Conservation (phyloP, 2,329 filamentous ascomycete genomes). For the Alternaria atra region DNA sequence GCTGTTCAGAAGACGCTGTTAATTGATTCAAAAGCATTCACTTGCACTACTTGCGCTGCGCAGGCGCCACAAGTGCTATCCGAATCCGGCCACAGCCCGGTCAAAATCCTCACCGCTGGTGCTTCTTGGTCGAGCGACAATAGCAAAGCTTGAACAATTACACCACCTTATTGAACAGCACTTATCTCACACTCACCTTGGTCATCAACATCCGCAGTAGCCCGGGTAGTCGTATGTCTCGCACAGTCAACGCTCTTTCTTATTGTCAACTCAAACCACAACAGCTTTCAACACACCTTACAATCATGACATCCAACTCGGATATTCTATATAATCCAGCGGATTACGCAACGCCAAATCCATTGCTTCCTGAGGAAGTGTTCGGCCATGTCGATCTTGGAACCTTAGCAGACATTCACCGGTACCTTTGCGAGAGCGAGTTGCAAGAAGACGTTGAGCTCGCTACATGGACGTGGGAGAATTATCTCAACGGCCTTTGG, state of each 20-base stretch:
- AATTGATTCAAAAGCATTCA: neutral
- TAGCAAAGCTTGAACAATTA: slow-evolving; percentile 3
- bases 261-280: neutral
- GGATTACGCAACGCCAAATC: slow-evolving; percentile 9
- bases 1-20: neutral
- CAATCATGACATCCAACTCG: slow-evolving; percentile 16
- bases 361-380: slow-evolving; percentile 24
- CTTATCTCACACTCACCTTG: neutral
- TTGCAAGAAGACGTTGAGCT: slow-evolving; percentile 30
- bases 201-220: neutral
- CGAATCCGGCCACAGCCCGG: slow-evolving; percentile 9
- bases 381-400: slow-evolving; percentile 35
- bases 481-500: slow-evolving; percentile 30
- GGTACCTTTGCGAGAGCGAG: slow-evolving; percentile 30
- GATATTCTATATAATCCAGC: slow-evolving; percentile 8
- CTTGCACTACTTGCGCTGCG: slow-evolving; percentile 1
- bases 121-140: slow-evolving; percentile 10
- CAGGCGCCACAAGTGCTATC: slow-evolving; percentile 6
- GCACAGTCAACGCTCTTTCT: neutral
- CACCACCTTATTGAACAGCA: neutral
- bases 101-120: slow-evolving; percentile 19
- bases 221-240: neutral
- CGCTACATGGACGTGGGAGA: slow-evolving; percentile 33
- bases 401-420: slow-evolving; percentile 34
- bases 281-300: neutral